These are phyloP conservation scores for Phytophthora macrochlamydospora DNA, from an alignment of 352 stramenopile genomes.

Conservation along the genomic window DNA sequence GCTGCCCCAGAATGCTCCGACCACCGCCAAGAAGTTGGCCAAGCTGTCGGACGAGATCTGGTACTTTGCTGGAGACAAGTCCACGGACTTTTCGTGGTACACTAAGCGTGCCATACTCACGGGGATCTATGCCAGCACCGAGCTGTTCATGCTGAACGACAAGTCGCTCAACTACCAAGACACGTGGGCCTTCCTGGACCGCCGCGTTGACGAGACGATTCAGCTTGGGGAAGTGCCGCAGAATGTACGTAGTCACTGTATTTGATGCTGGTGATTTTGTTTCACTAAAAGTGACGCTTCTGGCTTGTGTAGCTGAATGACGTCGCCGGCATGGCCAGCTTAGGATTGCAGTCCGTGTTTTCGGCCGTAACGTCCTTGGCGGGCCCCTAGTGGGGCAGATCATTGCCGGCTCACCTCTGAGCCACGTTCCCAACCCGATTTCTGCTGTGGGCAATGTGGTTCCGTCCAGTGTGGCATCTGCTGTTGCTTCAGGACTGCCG, in stretches of 20 bases:
- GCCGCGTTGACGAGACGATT: constrained; percentile 83
- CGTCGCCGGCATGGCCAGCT: constrained; percentile 76
- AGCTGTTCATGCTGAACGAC: constrained; percentile 89
- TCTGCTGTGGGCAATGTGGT: constrained; percentile 59
- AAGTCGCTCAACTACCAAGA: constrained; percentile 73
- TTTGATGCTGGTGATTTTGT: background rate
- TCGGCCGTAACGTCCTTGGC: constrained; percentile 79
- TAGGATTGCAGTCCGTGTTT: constrained; percentile 79
- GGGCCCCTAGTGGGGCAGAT: constrained; percentile 69
- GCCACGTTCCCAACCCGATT: constrained; percentile 79
- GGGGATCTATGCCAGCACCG: constrained; percentile 80
- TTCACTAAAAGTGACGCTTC: constrained; percentile 6
- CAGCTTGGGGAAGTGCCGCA: constrained; percentile 77
- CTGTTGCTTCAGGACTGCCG: constrained; percentile 49
- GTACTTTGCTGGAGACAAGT: constrained; percentile 89
- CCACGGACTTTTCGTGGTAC: constrained; percentile 85
- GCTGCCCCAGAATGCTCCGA: constrained; percentile 72
- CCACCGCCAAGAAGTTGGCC: constrained; percentile 73
- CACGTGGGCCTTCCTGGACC: constrained; percentile 85
- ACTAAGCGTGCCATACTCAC: constrained; percentile 84
- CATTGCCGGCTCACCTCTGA: constrained; percentile 70
- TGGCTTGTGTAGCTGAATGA: constrained; percentile 59
- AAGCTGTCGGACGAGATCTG: constrained; percentile 85
- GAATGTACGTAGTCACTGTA: constrained; percentile 55
- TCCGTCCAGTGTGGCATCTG: constrained; percentile 49